These are phyloP conservation scores for Rubus parviflorus DNA, from an alignment of 306 rosid species.

Conservation along the genomic window DNA sequence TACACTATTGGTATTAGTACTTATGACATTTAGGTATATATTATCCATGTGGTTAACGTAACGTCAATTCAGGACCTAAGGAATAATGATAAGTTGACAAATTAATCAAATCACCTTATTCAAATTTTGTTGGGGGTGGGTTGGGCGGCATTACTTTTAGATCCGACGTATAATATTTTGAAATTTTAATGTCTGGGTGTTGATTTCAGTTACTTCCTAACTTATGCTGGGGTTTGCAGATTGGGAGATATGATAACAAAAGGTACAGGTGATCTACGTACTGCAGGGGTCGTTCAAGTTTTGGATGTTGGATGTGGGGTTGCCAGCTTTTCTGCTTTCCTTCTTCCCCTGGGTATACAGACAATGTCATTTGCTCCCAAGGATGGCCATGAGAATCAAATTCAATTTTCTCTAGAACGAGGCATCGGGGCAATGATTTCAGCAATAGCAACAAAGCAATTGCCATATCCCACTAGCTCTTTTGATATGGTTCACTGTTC, in stretches of 20 bases:
- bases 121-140: background rate
- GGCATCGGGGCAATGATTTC: slow-evolving; percentile 92
- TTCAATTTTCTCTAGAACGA: slow-evolving; percentile 91
- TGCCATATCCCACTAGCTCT: slow-evolving; percentile 79
- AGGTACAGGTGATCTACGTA: slow-evolving; percentile 63
- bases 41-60: background rate
- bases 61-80: background rate
- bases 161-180: background rate
- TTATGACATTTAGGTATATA: slow-evolving; percentile 5
- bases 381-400: slow-evolving; percentile 94
- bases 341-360: slow-evolving; percentile 75
- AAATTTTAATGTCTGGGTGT: background rate
- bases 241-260: slow-evolving; percentile 85
- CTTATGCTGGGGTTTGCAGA: slow-evolving; percentile 45
- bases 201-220: slow-evolving; percentile 10
- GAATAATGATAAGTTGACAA: background rate
- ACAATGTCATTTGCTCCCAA: slow-evolving; percentile 98
- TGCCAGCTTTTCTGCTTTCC: slow-evolving; percentile 96
- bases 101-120: background rate
- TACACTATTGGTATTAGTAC: background rate
- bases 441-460: slow-evolving; percentile 81
- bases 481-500: slow-evolving; percentile 97
- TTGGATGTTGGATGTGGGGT: slow-evolving; percentile 97
- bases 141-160: background rate
- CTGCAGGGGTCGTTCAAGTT: slow-evolving; percentile 80